phyloP scores from a whole-genome alignment of 257 asterid species.

The Ocimum tenuiflorum region DNA sequence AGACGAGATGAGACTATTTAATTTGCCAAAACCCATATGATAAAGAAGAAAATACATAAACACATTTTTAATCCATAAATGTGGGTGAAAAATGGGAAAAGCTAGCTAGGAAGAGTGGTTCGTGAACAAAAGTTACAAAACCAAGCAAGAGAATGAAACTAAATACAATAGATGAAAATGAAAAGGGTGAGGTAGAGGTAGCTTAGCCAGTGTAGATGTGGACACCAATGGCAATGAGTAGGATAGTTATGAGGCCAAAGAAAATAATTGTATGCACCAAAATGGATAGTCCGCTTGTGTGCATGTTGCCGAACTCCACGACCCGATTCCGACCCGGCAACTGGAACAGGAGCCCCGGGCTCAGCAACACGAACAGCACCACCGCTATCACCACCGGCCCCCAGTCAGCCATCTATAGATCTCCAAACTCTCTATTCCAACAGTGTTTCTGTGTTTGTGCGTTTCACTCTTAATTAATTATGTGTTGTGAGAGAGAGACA shows the following conservation, averaged over 20 bases:
- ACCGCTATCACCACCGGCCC: constrained; percentile 80
- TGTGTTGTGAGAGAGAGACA: no score
- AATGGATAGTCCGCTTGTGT: constrained; percentile 54
- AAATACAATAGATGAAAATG: not conserved
- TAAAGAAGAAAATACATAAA: no score
- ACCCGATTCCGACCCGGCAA: constrained; percentile 55
- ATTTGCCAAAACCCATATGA: no score
- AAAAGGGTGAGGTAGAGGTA: not conserved
- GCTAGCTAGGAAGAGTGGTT: no score
- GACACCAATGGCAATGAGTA: constrained; percentile 69
- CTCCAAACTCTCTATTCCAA: not conserved
- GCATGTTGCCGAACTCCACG: constrained; percentile 65
- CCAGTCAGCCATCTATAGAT: constrained; percentile 58
- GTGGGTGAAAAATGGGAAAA: no score
- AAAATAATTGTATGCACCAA: constrained; percentile 58
- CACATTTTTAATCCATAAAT: no score
- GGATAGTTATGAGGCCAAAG: constrained; percentile 62
- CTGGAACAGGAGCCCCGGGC: constrained; percentile 80
- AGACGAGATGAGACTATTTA: no score
- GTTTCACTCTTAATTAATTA: not conserved
- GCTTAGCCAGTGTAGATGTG: constrained; percentile 45
- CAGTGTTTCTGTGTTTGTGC: not conserved
- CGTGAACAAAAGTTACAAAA: no score
- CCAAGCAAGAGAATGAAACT: not conserved
- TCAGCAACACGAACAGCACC: constrained; percentile 69